Evolutionary conservation across 2,329 filamentous ascomycete genomes (phyloP), one percentile per base, ranked within the genome.

Genomic region (Fusarium domesticum): DNA sequence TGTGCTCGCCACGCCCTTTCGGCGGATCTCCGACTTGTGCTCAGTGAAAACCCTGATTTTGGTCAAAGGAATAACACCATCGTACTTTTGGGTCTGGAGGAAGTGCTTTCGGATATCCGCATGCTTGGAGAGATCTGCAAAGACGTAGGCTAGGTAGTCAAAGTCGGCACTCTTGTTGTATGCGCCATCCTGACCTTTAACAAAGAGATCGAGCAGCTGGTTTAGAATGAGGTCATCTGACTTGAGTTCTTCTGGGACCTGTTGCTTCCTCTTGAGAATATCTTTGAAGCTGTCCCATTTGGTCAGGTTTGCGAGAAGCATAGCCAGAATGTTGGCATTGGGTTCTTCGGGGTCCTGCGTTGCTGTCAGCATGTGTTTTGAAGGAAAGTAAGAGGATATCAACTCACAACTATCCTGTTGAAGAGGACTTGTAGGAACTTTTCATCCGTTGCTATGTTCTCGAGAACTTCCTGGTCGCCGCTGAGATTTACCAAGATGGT

Each of bases 41-140:
- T 95, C 89, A 1, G 93, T 97, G 66, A 97, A 97, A 47, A 97
- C 92, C 48, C 86, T 87, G 50, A 98, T 75, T 73, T 97, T 97
- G 37, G 87, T 89, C 37, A 97, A 75, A 2, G 93, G 93, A n/a
- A 96, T 82, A 12, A 96, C 81, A 2, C 73, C 75, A 64, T 96
- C 90, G 65, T 95, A 92, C 2, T 79, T 70, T 63, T 95, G 87
- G 42, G 80, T 74, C 12, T 75, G 78, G 5, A 89, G 76, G 54
- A 96, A 87, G 70, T 93, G 89, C 39, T 80, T 75, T 20, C 89
- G 79, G 16, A 90, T 81, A 53, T 87, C 79, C 28, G 81, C 74
- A 59, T 91, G 84, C 68, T 90, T 95, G 38, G 90, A 85, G 8
- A 98, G 76, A 65, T 98, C 92, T 32, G 93, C 92, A 64, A 98